Conservation (phyloP, 805 yeast genomes). For the Barnettozyma botsteinii region DNA sequence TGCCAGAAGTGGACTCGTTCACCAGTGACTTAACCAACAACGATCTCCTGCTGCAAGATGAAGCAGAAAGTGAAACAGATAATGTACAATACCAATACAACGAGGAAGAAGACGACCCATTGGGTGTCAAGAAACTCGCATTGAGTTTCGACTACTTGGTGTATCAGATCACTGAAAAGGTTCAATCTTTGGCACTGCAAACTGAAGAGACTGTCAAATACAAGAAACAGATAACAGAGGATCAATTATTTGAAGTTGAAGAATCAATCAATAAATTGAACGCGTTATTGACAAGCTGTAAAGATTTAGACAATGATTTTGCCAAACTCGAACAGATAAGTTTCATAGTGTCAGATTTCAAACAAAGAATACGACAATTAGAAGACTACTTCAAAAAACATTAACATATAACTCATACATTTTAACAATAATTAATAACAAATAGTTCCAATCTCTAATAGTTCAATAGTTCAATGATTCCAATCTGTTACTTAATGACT, state of each 20-base stretch:
- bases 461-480: constrained; percentile 6
- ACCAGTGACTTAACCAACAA: neutral
- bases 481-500: constrained; percentile 8
- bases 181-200: constrained; percentile 42
- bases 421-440: neutral
- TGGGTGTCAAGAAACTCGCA: constrained; percentile 54
- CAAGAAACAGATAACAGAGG: constrained; percentile 19
- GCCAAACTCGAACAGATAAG: constrained; percentile 44
- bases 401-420: neutral
- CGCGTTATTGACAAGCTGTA: constrained; percentile 37
- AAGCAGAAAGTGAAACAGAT: constrained; percentile 1
- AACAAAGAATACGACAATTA: constrained; percentile 29
- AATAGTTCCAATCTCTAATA: too few relatives aligned
- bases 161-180: constrained; percentile 53
- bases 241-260: constrained; percentile 30
- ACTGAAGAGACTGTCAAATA: constrained; percentile 26
- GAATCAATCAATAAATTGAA: constrained; percentile 36
- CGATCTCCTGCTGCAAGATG: constrained; percentile 2
- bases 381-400: constrained; percentile 24
- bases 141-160: constrained; percentile 60
- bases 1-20: neutral
- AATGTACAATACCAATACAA: constrained; percentile 11
- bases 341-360: constrained; percentile 36
- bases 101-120: constrained; percentile 48
- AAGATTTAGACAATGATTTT: constrained; percentile 45